Evolutionary conservation across 2,329 filamentous ascomycete species (phyloP), one percentile per base, ranked within the genome.

Genomic region (Xylaria multiplex): DNA sequence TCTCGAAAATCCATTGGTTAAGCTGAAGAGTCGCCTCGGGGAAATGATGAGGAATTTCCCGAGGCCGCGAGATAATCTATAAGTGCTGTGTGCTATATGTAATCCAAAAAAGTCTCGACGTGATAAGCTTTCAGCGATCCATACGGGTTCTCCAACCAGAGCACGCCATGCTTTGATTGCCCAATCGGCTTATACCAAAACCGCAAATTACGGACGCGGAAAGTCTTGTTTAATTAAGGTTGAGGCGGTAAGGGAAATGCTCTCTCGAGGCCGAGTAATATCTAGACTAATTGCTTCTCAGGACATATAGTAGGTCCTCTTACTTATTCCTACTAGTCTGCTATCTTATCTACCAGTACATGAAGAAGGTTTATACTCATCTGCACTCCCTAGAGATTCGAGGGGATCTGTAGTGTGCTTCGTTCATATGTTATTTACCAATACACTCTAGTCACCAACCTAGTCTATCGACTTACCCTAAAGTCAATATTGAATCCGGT

Each of bases 141-240:
- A 14, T 42, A 8, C 19, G 6, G 22, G 45, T 40, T 24, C n/a
- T 30, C 46, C 48, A 45, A 30, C 45, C n/a, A 27, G 27, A 9
- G 19, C 5, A 11, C 24, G 46, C 13, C 54, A 6, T 37, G 49
- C 1, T 30, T 35, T 22, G 27, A 60, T 60, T 60, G 57, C 6
- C 52, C 57, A 60, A 65, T 60, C 45, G 48, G 27, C 32, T 43
- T 56, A 60, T 11, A 55, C 30, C 6, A 32, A 30, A 9, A 40
- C 6, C n/a, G 40, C 32, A 48, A 30, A n/a, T 22, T 35, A 37
- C 27, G 6, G 40, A 24, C 27, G 24, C 6, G 53, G 49, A 27
- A 13, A 4, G 19, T 19, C 53, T 22, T 14, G 2, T 22, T 40
- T 16, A n/a, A 62, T 45, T 9, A 24, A 32, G 22, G 24, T 49